These are phyloP conservation scores for Chlorella sp. DNA, from an alignment of 139 green algal genomes.

Conservation along the genomic window DNA sequence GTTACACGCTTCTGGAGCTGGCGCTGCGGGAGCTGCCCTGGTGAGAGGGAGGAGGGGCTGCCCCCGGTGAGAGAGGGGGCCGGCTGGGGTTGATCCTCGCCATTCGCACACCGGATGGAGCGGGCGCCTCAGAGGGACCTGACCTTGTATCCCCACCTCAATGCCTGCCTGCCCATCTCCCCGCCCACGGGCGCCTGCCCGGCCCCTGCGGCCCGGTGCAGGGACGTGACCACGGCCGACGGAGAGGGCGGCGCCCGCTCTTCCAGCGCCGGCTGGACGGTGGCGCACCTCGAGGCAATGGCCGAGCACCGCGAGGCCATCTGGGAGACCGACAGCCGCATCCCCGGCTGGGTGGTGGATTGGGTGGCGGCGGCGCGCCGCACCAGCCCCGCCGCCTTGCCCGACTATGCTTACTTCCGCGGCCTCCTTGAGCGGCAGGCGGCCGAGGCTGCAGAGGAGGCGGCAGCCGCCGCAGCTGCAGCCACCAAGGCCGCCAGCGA, in stretches of 20 bases:
- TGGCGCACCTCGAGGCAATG: neutral
- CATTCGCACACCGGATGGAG: neutral
- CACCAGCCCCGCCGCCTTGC: neutral
- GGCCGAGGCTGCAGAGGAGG: neutral
- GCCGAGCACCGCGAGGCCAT: neutral
- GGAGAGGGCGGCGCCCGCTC: neutral
- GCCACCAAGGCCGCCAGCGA: neutral
- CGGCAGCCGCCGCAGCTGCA: neutral
- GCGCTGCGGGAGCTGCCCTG: constrained; percentile 26
- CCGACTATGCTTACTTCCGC: constrained; percentile 9
- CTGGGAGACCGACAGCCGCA: neutral
- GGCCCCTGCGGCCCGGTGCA: neutral
- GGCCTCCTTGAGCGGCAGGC: no score
- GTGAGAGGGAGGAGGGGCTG: constrained; percentile 12
- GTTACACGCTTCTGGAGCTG: constrained; percentile 49
- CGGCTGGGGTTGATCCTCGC: no score
- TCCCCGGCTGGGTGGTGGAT: constrained; percentile 5
- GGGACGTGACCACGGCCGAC: constrained; percentile 13
- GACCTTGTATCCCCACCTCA: neutral
- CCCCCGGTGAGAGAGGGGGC: no score
- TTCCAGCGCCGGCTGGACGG: neutral
- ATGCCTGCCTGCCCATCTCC: neutral
- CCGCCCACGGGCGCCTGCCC: neutral
- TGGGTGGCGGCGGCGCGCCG: neutral
- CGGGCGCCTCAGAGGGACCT: neutral